phyloP scores from a whole-genome alignment of 345 rosid genomes.

The Populus alba region DNA sequence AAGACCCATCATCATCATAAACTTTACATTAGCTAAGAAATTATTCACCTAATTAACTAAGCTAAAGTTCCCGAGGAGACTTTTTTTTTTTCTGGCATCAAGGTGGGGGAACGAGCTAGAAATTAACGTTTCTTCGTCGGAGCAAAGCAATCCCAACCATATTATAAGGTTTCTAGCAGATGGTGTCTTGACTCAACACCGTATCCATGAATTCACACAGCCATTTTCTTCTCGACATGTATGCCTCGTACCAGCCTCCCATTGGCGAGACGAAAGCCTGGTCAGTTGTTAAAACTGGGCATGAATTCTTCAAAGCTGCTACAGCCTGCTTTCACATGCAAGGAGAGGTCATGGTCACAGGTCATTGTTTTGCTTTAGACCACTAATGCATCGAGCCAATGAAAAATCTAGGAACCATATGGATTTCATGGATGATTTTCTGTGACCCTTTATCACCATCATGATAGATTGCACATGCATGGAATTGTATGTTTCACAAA shows the following conservation, averaged over 20 bases:
- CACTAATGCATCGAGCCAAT: conserved; percentile 16
- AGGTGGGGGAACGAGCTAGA: no score
- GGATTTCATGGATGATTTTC: neutral
- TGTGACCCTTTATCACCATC: neutral
- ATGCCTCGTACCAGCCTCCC: no score
- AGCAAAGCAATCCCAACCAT: no score
- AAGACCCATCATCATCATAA: neutral
- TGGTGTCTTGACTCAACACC: no score
- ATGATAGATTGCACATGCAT: conserved; percentile 32
- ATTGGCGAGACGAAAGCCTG: no score
- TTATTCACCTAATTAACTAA: neutral
- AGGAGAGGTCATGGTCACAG: conserved; percentile 21
- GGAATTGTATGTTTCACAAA: conserved; percentile 7
- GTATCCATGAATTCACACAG: no score
- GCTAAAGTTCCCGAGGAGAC: neutral
- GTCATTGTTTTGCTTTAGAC: conserved; percentile 5
- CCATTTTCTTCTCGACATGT: no score
- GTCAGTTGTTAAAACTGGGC: neutral
- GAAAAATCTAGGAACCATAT: neutral
- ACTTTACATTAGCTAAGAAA: neutral
- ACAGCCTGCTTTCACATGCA: conserved; percentile 27
- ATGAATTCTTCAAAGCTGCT: neutral
- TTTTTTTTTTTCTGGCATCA: no score
- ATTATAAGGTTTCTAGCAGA: no score
- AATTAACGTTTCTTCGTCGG: no score